A percentile compares a stretch with the other conserved stretches of the same genome.
Conservation (phyloP, 306 rosid genomes). For the Cucurbita pepo region DNA sequence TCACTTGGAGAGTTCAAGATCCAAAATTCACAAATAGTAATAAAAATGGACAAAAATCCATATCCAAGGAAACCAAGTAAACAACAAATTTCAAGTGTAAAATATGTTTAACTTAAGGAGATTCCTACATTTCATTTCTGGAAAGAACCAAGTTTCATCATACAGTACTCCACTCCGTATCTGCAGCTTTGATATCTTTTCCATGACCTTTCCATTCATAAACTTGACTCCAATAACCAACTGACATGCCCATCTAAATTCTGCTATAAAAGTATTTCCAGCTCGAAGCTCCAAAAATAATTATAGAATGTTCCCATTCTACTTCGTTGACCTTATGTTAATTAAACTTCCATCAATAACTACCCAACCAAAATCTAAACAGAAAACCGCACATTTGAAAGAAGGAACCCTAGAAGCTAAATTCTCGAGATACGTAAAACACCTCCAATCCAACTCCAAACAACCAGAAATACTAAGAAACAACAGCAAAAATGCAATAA, state of each 20-base stretch:
- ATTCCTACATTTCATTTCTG: background rate
- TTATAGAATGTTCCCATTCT: background rate
- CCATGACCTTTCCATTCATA: background rate
- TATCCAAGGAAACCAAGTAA: background rate
- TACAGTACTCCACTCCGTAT: background rate
- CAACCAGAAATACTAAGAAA: background rate
- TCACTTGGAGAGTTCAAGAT: background rate
- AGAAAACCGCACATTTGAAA: constrained; percentile 14
- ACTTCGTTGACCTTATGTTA: constrained; percentile 4
- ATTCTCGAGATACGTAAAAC: constrained; percentile 3
- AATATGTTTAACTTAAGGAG: background rate
- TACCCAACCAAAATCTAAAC: background rate
- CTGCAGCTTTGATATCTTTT: background rate
- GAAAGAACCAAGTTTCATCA: background rate
- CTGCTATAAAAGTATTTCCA: background rate
- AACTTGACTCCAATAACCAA: background rate
- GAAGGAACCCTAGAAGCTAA: constrained; percentile 41
- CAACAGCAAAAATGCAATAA: background rate
- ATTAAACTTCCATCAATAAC: background rate
- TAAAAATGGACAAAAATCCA: background rate
- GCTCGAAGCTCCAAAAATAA: background rate
- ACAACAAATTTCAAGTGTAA: background rate
- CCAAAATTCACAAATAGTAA: background rate
- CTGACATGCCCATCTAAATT: background rate
- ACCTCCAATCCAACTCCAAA: constrained; percentile 4